Base-by-base conservation (phyloP, 1,139 yeast genomes). In the Diutina ranongensis region DNA sequence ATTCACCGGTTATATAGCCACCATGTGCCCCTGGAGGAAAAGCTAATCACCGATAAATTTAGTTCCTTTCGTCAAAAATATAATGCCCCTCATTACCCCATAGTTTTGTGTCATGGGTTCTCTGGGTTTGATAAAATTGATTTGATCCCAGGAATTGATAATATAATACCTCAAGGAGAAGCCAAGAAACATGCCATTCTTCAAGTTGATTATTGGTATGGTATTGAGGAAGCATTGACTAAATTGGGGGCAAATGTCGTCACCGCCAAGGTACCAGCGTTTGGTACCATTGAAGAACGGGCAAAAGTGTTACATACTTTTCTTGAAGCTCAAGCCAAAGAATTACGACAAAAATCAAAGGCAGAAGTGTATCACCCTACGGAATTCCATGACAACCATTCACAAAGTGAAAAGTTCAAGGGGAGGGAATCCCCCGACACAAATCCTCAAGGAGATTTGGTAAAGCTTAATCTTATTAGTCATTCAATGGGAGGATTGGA, bases 401-500 rank as follows among this genome's bases (percentile, higher is more conserved):
- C n/a, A 5, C 20, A 25, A 9, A 3, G 4, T 9, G 33, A 38
- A 9, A 16, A 16, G 16, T 38, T 38, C 12, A 25, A 38, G 32
- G 42, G 42, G 15, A 22, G 42, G 28, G 42, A 38, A 20, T 38
- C 42, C 7, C 31, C 32, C 9, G 49, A 51, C 3, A 18, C 32
- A 13, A 25, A n/a, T 8, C 31, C 44, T 15, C 60, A 65, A 34
- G 68, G 66, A 44, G 42, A 38, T 25, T 38, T 38, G 21, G 57
- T 71, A 27, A 77, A 78, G 50, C 65, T 88, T 15, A 88, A 88
- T 57, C 61, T 88, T 35, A 70, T 88, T 19, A 94, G 94, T n/a
- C 97, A 88, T 58, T 86, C 95, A 0, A 87, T 88, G 96, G 97
- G 97, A 8, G 97, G 97, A 0, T 64, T 88, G 38, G 97, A 88